Conservation (phyloP, 257 asterid genomes). For the Scutellaria baicalensis region DNA sequence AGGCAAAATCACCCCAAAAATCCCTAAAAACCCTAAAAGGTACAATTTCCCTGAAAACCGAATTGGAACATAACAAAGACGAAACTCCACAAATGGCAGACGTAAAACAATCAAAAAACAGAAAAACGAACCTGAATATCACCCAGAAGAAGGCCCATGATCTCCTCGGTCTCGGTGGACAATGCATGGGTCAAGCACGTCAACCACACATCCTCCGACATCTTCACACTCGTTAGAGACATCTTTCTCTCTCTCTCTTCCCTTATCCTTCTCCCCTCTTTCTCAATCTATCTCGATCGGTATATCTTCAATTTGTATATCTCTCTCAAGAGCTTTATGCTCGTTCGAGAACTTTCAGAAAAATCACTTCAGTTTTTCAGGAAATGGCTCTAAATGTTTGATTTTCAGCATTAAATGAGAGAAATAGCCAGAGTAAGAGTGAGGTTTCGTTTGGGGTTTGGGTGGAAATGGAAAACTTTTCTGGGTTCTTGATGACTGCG, state of each 20-base stretch:
- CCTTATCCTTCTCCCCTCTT: background rate
- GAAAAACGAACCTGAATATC: slow-evolving; percentile 63
- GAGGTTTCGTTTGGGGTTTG: slow-evolving; percentile 29
- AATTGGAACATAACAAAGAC: background rate
- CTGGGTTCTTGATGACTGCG: slow-evolving; percentile 16
- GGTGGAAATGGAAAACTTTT: slow-evolving; percentile 4
- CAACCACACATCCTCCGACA: slow-evolving; percentile 99
- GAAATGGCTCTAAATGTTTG: slow-evolving; percentile 13
- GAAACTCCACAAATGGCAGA: slow-evolving; percentile 13
- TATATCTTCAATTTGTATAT: background rate
- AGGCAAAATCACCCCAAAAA: slow-evolving; percentile 12
- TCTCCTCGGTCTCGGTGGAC: slow-evolving; percentile 99
- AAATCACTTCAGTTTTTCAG: background rate
- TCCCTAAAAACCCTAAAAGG: background rate
- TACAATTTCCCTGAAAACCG: background rate
- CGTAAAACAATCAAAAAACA: background rate
- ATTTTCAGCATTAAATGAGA: background rate
- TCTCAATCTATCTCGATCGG: slow-evolving; percentile 1
- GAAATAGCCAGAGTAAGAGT: background rate
- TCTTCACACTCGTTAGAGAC: slow-evolving; percentile 90
- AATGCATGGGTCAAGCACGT: slow-evolving; percentile 97
- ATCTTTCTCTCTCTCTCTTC: slow-evolving; percentile 22
- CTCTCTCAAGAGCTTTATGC: background rate
- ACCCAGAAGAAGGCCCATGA: slow-evolving; percentile 99
- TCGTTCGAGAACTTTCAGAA: background rate